Conservation (phyloP, 331 rosid genomes). For the Stylosanthes scabra region DNA sequence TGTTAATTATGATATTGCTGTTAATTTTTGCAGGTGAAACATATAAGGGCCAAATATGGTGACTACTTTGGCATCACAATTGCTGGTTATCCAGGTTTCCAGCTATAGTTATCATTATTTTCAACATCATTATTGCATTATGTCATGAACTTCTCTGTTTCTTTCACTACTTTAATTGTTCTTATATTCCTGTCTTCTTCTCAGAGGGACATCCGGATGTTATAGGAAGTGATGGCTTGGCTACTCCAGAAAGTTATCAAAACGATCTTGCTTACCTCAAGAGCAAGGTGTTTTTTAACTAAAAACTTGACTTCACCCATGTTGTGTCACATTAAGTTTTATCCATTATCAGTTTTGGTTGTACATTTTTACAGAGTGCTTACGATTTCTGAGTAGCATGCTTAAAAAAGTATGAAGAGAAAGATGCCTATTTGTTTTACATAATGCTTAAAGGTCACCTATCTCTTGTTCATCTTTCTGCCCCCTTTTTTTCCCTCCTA, state of each 20-base stretch:
- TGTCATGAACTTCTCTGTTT: constrained; percentile 9
- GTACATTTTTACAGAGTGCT: not conserved
- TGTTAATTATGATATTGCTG: constrained; percentile 27
- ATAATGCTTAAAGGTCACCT: too few relatives aligned
- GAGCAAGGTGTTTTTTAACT: constrained; percentile 61
- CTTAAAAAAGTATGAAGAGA: too few relatives aligned
- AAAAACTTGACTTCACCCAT: constrained; percentile 28
- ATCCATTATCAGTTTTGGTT: constrained; percentile 13
- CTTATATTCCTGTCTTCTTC: constrained; percentile 26
- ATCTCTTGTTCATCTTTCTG: constrained; percentile 15
- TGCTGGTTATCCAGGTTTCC: constrained; percentile 97
- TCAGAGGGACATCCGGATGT: constrained; percentile 95
- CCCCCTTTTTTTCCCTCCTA: not conserved
- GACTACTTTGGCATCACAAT: constrained; percentile 96
- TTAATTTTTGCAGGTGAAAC: constrained; percentile 68
- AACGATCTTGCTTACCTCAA: constrained; percentile 87
- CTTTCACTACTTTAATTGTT: constrained; percentile 7
- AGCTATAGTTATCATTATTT: constrained; percentile 24
- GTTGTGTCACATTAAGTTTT: constrained; percentile 4
- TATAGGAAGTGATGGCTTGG: constrained; percentile 78
- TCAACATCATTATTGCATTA: constrained; percentile 21
- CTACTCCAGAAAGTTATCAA: constrained; percentile 74
- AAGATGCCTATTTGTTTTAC: too few relatives aligned
- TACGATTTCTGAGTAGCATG: too few relatives aligned
- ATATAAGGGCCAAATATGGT: constrained; percentile 74